Conservation (phyloP, 2,329 filamentous ascomycete species). For the Huntiella savannae region DNA sequence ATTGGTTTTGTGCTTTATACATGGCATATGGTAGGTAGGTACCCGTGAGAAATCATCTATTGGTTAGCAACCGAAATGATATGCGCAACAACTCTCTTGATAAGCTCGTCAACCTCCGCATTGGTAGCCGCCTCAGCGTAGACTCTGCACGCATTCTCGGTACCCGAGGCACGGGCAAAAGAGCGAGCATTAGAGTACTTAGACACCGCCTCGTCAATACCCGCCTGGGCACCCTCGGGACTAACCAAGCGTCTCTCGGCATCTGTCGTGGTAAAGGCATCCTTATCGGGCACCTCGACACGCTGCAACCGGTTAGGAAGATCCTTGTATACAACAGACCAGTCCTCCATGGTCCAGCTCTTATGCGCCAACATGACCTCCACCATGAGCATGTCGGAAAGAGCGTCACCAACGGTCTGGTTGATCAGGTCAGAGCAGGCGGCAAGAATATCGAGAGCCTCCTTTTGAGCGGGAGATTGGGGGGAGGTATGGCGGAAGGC, state of each 20-base stretch:
- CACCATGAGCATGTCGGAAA: constrained; percentile 89
- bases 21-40: constrained; percentile 12
- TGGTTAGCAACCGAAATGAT: constrained; percentile 23
- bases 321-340: constrained; percentile 83
- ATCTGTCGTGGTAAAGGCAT: constrained; percentile 77
- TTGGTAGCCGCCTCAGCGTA: constrained; percentile 87
- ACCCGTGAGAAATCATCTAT: not conserved
- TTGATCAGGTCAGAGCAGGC: constrained; percentile 87
- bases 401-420: constrained; percentile 89
- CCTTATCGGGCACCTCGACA: constrained; percentile 74
- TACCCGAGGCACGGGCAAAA: constrained; percentile 84
- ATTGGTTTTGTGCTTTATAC: constrained; percentile 1
- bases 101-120: constrained; percentile 78
- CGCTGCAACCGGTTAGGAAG: constrained; percentile 89
- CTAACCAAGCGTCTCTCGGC: constrained; percentile 75
- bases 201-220: constrained; percentile 72
- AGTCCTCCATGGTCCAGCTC: constrained; percentile 73
- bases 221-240: constrained; percentile 59
- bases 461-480: constrained; percentile 78
- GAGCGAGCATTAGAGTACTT: constrained; percentile 81
- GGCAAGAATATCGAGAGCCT: constrained; percentile 66
- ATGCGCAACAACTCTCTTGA: constrained; percentile 60
- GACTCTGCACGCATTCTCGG: constrained; percentile 87
- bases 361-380: constrained; percentile 95
- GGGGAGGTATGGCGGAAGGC: constrained; percentile 63